Evolutionary conservation across 768 basidiomycete genomes (phyloP).

Genomic region (Collybia sordida): DNA sequence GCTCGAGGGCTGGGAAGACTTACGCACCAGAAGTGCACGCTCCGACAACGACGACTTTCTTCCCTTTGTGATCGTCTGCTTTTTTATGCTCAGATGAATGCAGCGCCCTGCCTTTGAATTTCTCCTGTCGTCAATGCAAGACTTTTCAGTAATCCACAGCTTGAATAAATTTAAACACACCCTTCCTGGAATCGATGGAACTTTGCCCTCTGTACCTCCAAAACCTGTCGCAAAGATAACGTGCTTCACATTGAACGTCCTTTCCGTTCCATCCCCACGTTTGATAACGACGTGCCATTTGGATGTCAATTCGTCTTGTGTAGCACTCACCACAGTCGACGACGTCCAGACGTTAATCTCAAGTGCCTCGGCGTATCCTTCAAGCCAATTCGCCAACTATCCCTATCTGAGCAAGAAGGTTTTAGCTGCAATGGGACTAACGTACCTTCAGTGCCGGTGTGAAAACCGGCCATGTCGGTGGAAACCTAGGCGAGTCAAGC

Average conservation of each 20-base stretch:
- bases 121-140: constrained; percentile 23
- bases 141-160: not conserved
- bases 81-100: constrained; percentile 56
- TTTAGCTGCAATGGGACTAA: not conserved
- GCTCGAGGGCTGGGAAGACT: constrained; percentile 2
- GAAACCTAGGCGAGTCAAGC: constrained; percentile 24
- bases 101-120: constrained; percentile 49
- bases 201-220: constrained; percentile 40
- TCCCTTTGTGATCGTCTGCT: constrained; percentile 50
- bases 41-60: constrained; percentile 66
- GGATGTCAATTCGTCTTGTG: constrained; percentile 26
- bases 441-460: constrained; percentile 52
- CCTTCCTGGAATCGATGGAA: constrained; percentile 49
- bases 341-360: constrained; percentile 68
- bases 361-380: constrained; percentile 57
- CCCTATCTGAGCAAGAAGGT: not conserved
- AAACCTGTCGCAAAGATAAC: constrained; percentile 58
- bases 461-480: constrained; percentile 41
- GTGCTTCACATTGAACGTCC: constrained; percentile 47
- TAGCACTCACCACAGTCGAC: constrained; percentile 32
- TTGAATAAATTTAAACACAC: constrained; percentile 19
- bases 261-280: constrained; percentile 33
- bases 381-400: constrained; percentile 68
- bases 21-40: constrained; percentile 54
- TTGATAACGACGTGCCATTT: constrained; percentile 45